Evolutionary conservation across 768 basidiomycete genomes (phyloP), one percentile per base, ranked within the genome.

Genomic region (Lactarius sanguifluus): DNA sequence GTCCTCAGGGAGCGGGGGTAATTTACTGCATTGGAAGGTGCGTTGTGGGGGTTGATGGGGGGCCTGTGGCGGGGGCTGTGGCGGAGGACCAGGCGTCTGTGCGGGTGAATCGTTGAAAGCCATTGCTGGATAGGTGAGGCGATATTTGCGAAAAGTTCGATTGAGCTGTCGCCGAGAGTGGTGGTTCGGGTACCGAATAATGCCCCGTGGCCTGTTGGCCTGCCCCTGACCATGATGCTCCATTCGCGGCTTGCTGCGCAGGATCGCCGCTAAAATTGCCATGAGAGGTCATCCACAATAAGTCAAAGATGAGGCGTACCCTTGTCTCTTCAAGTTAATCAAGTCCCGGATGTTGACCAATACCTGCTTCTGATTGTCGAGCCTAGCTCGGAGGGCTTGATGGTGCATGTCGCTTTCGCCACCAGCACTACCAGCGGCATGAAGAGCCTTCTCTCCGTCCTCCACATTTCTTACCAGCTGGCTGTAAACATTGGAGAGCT

Each of bases 111-210:
- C 32, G 41, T 62, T 62, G 5, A 41, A 41, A 25, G 15, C 57
- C 50, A 36, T 40, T 62, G 36, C 28, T 43, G 30, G 61, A 25
- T 20, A 45, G 38, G 18, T 62, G 65, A 0, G 61, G 38, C 4
- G 65, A 28, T 7, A 62, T 66, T 25, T 66, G 65, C 6, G 61
- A 18, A 12, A 52, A 28, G 58, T 62, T 66, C 13, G 65, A n/a
- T 25, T 66, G 65, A 3, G 57, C 36, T 25, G 59, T 28, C 15
- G 61, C 18, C 6, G 61, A 52, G 15, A 59, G 28, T 5, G 62
- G 25, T 59, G 52, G 36, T 47, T 67, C 66, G 16, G 54, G 23
- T 23, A 34, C 62, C 15, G 61, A 28, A 47, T 30, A 67, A 23
- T 38, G 61, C 9, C 58, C 52, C 25, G 57, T 15, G 36, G 66